Evolutionary conservation across 768 basidiomycete genomes (phyloP), one percentile per base, ranked within the genome.

Genomic region (Phanerochaete carnosa): DNA sequence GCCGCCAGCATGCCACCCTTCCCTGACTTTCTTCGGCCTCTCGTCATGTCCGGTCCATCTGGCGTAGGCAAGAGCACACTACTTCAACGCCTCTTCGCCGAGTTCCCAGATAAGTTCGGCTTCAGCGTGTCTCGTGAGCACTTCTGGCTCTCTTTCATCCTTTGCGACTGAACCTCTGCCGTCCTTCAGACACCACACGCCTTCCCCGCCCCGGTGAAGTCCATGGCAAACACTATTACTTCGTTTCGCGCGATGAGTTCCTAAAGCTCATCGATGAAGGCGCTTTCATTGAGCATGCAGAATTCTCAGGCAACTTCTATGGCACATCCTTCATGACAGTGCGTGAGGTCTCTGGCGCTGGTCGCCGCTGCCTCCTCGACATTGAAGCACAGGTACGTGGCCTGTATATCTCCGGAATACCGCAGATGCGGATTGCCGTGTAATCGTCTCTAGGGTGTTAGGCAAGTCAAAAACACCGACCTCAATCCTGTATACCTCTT

Each of bases 1-100:
- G n/a, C 62, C 35, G 29, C 29, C 54, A 43, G 22, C 52, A 74
- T 73, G 66, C 61, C 73, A 13, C 66, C 69, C 19, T 64, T 66
- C n/a, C 62, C 65, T 1, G 74, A 80, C 63, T 83, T 85, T 66
- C 68, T 82, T 13, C 84, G 89, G 61, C 94, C 95, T 3, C 85
- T 97, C 55, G 86, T 97, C 45, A 79, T 96, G 62, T 96, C 90
- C 57, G 92, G 94, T 0, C 95, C 95, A 0, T 95, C 93, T 1
- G 95, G 95, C 61, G 92, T 95, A 1, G 96, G 96, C 55, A 98
- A 98, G 74, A 92, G 90, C 69, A 96, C 96, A 0, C 85, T 98
- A 32, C 83, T 98, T 53, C 79, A 80, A 54, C 87, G 86, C 54
- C 86, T 98, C 56, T 92, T 98, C 72, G 75, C 74, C 29, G 89